phyloP scores from a whole-genome alignment of 305 asterid genomes.

The Fraxinus greggii region DNA sequence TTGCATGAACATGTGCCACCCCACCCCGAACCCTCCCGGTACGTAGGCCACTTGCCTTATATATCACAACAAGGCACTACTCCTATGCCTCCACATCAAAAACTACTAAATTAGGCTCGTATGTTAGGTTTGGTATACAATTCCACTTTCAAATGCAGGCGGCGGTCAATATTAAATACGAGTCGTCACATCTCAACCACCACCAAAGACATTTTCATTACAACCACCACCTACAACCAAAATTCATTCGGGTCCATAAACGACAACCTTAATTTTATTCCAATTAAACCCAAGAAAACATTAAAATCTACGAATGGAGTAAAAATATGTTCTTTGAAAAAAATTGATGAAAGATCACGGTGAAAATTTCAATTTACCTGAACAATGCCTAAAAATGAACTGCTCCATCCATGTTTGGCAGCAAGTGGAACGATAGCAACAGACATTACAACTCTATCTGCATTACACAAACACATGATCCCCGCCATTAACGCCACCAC shows the following conservation, averaged over 20 bases:
- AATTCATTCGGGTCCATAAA: background rate
- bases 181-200: constrained; percentile 32
- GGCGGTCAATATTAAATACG: background rate
- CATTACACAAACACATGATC: constrained; percentile 87
- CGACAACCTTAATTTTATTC: background rate
- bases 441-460: constrained; percentile 93
- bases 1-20: background rate
- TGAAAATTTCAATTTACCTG: constrained; percentile 46
- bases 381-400: constrained; percentile 79
- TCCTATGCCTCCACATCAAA: background rate
- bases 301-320: background rate
- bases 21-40: background rate
- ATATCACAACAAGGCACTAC: background rate
- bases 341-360: background rate
- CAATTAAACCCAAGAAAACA: background rate
- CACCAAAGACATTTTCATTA: constrained; percentile 21
- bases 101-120: background rate
- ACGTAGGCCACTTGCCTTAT: background rate
- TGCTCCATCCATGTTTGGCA: constrained; percentile 78
- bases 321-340: background rate
- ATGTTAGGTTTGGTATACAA: constrained; percentile 1
- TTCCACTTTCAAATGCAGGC: background rate
- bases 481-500: constrained; percentile 84
- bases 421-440: constrained; percentile 93
- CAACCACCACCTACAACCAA: constrained; percentile 20